These are phyloP conservation scores for Pterula multifida DNA, from an alignment of 1,284 basidiomycete species.

Conservation along the genomic window DNA sequence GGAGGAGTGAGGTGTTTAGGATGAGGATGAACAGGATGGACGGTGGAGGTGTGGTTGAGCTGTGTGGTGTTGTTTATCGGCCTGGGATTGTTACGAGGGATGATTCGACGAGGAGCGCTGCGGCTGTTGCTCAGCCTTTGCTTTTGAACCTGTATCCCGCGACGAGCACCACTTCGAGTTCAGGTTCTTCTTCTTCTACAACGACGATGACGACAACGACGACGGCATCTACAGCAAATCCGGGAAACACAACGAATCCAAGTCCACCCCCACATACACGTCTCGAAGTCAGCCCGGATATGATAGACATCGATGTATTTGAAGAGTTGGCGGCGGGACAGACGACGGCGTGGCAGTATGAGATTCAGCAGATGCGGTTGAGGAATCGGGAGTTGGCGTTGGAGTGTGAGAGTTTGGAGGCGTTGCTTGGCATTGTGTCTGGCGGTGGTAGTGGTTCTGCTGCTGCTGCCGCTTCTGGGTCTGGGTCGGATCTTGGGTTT, in stretches of 20 bases:
- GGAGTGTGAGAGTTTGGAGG: constrained; percentile 51
- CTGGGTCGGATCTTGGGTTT: neutral
- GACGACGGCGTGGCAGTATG: constrained; percentile 83
- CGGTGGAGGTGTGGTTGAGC: neutral
- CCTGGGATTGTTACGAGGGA: constrained; percentile 2
- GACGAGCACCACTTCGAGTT: no score
- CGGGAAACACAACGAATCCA: no score
- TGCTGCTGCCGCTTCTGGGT: neutral
- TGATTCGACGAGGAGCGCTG: constrained; percentile 9
- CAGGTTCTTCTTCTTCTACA: no score
- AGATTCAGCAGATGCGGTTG: constrained; percentile 75
- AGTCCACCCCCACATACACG: no score
- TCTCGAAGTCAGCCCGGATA: no score
- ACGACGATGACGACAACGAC: no score
- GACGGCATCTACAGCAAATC: no score
- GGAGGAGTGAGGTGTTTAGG: no score
- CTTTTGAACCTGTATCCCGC: neutral
- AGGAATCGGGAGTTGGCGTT: constrained; percentile 62
- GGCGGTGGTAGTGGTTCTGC: neutral
- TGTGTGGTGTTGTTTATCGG: constrained; percentile 1
- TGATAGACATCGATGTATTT: constrained; percentile 44
- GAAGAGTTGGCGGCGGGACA: constrained; percentile 57
- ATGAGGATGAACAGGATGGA: neutral
- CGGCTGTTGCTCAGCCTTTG: neutral
- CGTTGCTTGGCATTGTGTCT: neutral